These are phyloP conservation scores for Biscutella laevigata DNA, from an alignment of 441 rosid genomes.

Conservation along the genomic window DNA sequence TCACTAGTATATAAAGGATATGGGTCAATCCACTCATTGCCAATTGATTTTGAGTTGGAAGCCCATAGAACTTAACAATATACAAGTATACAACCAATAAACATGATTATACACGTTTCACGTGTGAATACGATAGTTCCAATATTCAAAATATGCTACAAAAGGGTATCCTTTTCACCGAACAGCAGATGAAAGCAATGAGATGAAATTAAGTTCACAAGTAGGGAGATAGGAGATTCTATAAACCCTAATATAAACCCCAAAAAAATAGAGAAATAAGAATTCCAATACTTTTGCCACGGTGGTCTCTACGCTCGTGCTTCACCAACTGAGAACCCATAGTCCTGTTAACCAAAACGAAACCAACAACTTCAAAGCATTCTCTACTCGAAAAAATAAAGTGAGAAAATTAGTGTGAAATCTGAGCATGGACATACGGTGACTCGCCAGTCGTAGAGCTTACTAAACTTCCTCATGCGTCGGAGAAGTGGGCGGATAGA, in stretches of 20 bases:
- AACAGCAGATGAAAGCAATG: neutral
- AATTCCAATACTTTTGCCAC: conserved; percentile 68
- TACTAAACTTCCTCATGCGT: conserved; percentile 69
- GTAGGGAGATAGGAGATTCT: neutral
- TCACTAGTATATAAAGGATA: too few species aligned
- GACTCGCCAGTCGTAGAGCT: conserved; percentile 59
- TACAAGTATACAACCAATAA: neutral
- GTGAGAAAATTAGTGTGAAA: neutral
- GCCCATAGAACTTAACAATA: too few species aligned
- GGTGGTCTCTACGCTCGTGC: conserved; percentile 85
- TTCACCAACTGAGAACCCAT: conserved; percentile 86
- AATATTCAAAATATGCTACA: neutral
- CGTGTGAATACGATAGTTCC: neutral
- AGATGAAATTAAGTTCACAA: neutral
- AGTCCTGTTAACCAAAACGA: conserved; percentile 36
- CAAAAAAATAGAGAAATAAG: conserved; percentile 12
- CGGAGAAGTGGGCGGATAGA: conserved; percentile 10
- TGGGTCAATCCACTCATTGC: too few species aligned
- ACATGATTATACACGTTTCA: neutral
- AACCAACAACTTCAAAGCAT: neutral
- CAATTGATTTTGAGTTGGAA: too few species aligned
- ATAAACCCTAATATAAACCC: conserved; percentile 24
- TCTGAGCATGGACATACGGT: conserved; percentile 87
- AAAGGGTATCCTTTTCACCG: neutral
- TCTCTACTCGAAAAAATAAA: neutral